phyloP scores from a whole-genome alignment of 2,329 filamentous ascomycete genomes.

The Rhytidhysteron rufulum region DNA sequence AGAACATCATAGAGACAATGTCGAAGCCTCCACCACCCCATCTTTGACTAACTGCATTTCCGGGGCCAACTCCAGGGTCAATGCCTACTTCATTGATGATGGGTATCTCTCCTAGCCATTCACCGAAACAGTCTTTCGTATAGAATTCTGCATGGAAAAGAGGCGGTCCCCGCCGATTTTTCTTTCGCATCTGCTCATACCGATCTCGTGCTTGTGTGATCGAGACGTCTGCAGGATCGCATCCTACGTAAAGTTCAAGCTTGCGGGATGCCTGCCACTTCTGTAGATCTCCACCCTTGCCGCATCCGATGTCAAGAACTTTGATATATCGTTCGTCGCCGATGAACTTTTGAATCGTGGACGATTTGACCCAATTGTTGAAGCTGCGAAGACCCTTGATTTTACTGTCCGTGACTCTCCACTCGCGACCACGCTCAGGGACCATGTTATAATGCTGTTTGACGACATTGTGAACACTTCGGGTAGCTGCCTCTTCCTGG shows the following conservation, averaged over 20 bases:
- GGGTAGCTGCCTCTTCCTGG: conserved; percentile 33
- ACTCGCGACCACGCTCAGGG: conserved; percentile 87
- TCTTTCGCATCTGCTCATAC: conserved; percentile 68
- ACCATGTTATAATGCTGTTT: conserved; percentile 94
- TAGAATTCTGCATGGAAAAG: conserved; percentile 85
- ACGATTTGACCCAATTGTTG: conserved; percentile 99
- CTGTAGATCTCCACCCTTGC: conserved; percentile 89
- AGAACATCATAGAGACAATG: conserved; percentile 98
- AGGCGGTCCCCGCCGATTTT: conserved; percentile 48
- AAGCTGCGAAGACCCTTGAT: conserved; percentile 93
- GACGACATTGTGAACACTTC: conserved; percentile 79
- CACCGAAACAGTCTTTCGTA: conserved; percentile 88
- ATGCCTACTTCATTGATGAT: conserved; percentile 86
- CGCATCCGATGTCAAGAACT: conserved; percentile 91
- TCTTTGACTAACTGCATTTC: conserved; percentile 56
- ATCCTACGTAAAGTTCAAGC: conserved; percentile 88
- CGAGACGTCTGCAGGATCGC: conserved; percentile 88
- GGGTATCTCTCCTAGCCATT: conserved; percentile 74
- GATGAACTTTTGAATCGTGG: conserved; percentile 88
- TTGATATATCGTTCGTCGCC: conserved; percentile 57
- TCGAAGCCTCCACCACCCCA: conserved; percentile 79
- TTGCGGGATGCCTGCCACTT: conserved; percentile 93
- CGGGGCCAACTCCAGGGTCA: conserved; percentile 64
- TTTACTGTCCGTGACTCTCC: conserved; percentile 87
- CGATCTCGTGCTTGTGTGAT: conserved; percentile 87